Conservation (phyloP, 2,329 filamentous ascomycete genomes). For the Pseudopithomyces maydicus region DNA sequence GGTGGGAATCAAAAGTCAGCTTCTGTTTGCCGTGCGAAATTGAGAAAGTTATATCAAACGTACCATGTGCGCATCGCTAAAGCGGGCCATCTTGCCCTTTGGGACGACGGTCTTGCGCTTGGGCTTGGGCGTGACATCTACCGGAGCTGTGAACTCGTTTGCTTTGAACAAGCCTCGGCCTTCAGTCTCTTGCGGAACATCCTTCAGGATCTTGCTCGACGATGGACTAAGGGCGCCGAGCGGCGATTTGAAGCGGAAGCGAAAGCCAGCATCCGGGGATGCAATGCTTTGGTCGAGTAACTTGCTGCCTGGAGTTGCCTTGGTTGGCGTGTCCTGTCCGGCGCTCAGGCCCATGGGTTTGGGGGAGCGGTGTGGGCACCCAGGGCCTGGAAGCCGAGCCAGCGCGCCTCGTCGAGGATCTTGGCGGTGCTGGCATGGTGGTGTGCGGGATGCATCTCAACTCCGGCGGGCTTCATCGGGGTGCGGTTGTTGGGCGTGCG, state of each 20-base stretch:
- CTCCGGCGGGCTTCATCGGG: conserved; percentile 70
- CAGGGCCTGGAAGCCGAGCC: conserved; percentile 77
- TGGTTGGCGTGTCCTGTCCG: conserved; percentile 68
- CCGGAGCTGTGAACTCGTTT: conserved; percentile 39
- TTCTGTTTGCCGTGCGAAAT: not conserved
- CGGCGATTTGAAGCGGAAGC: conserved; percentile 65
- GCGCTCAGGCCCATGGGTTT: conserved; percentile 47
- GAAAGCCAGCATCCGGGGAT: conserved; percentile 61
- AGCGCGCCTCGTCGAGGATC: conserved; percentile 76
- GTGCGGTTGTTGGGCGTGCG: conserved; percentile 65
- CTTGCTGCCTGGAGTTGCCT: conserved; percentile 41
- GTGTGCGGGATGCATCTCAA: conserved; percentile 92
- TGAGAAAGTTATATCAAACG: not conserved
- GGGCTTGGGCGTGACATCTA: conserved; percentile 53
- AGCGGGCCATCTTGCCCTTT: conserved; percentile 78
- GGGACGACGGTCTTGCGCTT: conserved; percentile 78
- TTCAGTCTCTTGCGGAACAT: conserved; percentile 68
- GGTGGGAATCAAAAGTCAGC: not conserved
- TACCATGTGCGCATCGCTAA: conserved; percentile 78
- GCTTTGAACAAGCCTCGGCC: conserved; percentile 45
- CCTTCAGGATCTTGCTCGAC: conserved; percentile 63
- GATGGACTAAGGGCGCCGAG: conserved; percentile 64
- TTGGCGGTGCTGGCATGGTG: conserved; percentile 76
- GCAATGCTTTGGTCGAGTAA: conserved; percentile 39
- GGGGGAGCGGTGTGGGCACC: conserved; percentile 59